A percentile compares a stretch with the other conserved stretches of the same genome.
Conservation (phyloP, 2,329 filamentous ascomycete species). For the Ophiostoma populinum region DNA sequence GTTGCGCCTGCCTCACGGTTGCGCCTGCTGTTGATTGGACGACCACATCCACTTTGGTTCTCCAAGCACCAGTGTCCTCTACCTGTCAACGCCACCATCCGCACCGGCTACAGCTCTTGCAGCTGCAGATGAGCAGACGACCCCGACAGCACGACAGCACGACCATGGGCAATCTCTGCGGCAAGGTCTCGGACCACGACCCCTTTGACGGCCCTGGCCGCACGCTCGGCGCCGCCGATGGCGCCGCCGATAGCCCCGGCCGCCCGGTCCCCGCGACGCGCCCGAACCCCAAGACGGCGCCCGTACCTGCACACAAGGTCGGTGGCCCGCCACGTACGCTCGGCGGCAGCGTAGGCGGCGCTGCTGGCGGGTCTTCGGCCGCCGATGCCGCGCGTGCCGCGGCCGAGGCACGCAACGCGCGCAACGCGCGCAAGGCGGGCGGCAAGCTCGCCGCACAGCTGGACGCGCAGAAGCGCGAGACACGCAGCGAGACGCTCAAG, state of each 20-base stretch:
- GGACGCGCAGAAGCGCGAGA: constrained; percentile 61
- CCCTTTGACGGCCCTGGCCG: constrained; percentile 59
- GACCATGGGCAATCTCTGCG: constrained; percentile 74
- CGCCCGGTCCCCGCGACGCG: constrained; percentile 17
- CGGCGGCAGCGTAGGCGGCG: constrained; percentile 42
- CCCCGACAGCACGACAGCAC: neutral
- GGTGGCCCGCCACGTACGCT: constrained; percentile 45
- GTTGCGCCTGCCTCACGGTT: no score
- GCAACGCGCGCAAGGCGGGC: constrained; percentile 35
- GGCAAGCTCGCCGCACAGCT: constrained; percentile 57
- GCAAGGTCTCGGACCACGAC: constrained; percentile 46
- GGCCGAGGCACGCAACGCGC: constrained; percentile 38
- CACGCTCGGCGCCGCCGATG: constrained; percentile 34
- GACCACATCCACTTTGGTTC: no score
- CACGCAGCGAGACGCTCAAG: constrained; percentile 47
- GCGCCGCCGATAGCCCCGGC: constrained; percentile 21
- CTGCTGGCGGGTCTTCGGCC: constrained; percentile 24
- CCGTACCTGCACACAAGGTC: constrained; percentile 28
- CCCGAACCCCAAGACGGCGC: constrained; percentile 27
- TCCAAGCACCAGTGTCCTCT: no score
- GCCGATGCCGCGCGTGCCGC: constrained; percentile 62
- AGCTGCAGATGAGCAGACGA: no score
- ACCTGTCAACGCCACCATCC: no score
- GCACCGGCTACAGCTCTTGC: no score
- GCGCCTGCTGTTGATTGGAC: no score